Percentiles rank a stretch among this genome's conserved stretches.
Conservation (phyloP, 495 filamentous ascomycete genomes). For the Talaromyces borbonicus region DNA sequence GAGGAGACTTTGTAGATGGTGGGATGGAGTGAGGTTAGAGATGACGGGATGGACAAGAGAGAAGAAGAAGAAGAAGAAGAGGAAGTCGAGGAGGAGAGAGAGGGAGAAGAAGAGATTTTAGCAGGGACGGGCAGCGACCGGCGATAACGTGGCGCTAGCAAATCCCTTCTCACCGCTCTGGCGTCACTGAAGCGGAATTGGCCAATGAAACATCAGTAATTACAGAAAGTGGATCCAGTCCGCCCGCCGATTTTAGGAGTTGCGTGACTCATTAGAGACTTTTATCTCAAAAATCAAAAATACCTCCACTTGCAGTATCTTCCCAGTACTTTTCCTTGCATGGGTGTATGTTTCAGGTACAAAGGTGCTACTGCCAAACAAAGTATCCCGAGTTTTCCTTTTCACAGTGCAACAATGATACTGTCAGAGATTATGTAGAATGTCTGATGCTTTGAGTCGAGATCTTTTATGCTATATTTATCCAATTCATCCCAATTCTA, state of each 20-base stretch:
- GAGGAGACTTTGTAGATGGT: conserved; percentile 15
- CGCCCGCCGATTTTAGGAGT: background rate
- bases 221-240: background rate
- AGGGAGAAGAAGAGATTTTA: conserved; percentile 4
- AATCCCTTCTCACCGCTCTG: conserved; percentile 1
- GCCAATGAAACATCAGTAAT: background rate
- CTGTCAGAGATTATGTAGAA: no score
- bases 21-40: conserved; percentile 2
- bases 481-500: no score
- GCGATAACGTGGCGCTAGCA: background rate
- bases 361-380: no score
- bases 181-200: background rate
- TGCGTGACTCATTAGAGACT: conserved; percentile 3
- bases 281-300: no score
- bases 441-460: no score
- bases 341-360: no score
- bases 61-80: conserved; percentile 14
- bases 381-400: no score
- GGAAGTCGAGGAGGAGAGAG: conserved; percentile 10
- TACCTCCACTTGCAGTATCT: no score
- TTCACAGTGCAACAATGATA: no score
- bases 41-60: conserved; percentile 7
- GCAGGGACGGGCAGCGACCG: background rate
- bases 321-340: no score
- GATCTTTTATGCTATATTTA: no score